Evolutionary conservation across 345 rosid genomes (phyloP).

Genomic region (Hypericum androsaemum): DNA sequence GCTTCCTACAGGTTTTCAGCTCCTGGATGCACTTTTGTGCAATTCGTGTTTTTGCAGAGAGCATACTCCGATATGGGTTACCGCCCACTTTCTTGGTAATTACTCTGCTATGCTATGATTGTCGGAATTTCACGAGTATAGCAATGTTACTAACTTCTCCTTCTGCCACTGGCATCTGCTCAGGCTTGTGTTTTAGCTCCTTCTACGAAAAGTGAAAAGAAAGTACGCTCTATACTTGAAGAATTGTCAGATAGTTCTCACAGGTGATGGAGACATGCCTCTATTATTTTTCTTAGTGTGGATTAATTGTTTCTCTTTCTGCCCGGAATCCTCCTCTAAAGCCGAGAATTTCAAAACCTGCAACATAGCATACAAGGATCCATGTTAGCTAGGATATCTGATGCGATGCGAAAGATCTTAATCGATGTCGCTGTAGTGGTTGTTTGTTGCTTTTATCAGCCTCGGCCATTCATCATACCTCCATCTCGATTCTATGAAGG

Average conservation of each 20-base stretch:
- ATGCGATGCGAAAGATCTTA: too few relatives aligned
- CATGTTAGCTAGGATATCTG: too few relatives aligned
- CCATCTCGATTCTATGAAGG: too few relatives aligned
- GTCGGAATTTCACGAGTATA: background rate
- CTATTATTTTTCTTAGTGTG: background rate
- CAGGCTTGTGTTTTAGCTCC: conserved; percentile 94
- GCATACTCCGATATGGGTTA: conserved; percentile 95
- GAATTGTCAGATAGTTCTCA: conserved; percentile 55
- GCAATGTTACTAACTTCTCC: conserved; percentile 3
- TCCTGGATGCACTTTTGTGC: conserved; percentile 99
- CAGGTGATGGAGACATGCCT: conserved; percentile 42
- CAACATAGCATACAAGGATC: too few relatives aligned
- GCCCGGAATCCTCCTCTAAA: too few relatives aligned
- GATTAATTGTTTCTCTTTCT: too few relatives aligned
- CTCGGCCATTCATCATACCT: too few relatives aligned
- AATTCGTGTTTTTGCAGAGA: conserved; percentile 85
- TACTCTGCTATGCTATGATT: conserved; percentile 2
- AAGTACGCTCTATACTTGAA: conserved; percentile 87
- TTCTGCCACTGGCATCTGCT: conserved; percentile 16
- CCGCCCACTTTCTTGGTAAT: conserved; percentile 94
- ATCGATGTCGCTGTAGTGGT: too few relatives aligned
- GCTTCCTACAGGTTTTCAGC: conserved; percentile 68
- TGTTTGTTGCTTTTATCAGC: too few relatives aligned
- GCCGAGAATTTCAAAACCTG: too few relatives aligned
- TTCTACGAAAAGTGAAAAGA: conserved; percentile 72